These are phyloP conservation scores for Dendrobium chrysotoxum DNA, from an alignment of 106 monocot genomes.

Conservation along the genomic window DNA sequence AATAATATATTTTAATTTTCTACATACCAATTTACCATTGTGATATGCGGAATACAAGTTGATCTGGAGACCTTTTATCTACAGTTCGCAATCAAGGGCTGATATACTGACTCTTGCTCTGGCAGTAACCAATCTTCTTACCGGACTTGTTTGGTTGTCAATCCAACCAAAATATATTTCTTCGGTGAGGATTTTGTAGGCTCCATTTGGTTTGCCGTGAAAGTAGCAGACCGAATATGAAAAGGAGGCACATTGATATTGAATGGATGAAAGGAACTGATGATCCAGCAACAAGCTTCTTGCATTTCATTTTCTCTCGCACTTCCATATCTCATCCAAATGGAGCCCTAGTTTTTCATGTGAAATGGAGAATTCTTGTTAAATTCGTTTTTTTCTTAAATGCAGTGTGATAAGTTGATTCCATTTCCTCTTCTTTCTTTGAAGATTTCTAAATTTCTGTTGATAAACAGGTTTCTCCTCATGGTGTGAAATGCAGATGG, in stretches of 20 bases:
- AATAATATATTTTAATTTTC: not conserved
- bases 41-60: constrained; percentile 1
- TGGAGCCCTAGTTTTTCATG: not conserved
- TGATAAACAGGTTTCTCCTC: constrained; percentile 45
- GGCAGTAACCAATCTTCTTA: constrained; percentile 79
- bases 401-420: not conserved
- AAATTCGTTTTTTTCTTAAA: not conserved
- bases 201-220: not conserved
- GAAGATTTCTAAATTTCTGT: not conserved
- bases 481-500: constrained; percentile 52
- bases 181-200: constrained; percentile 38
- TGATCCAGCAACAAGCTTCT: not conserved
- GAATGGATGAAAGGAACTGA: not conserved
- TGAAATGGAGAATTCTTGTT: not conserved
- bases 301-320: not conserved
- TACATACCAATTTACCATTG: not conserved
- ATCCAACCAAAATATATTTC: constrained; percentile 78
- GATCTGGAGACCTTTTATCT: constrained; percentile 3
- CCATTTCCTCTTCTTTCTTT: not conserved
- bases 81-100: constrained; percentile 94
- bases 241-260: not conserved
- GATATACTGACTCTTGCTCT: constrained; percentile 82
- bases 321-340: not conserved
- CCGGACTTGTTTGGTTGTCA: constrained; percentile 90
- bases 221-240: not conserved